Base-by-base conservation (phyloP, 371 early-diverging fungal genomes). In the Coemansia sp. region DNA sequence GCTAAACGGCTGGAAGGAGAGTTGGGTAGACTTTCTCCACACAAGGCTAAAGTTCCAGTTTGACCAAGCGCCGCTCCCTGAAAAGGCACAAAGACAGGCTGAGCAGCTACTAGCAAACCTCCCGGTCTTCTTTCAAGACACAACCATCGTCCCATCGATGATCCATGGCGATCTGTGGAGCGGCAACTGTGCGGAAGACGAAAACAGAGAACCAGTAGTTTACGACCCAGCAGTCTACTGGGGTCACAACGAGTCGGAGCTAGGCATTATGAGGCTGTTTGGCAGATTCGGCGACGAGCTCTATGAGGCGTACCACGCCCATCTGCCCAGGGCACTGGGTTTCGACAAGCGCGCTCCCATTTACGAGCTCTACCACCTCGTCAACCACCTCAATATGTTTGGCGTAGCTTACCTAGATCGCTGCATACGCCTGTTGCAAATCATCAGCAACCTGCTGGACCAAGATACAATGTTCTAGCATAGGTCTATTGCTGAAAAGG, bases 221-320 rank as follows among this genome's bases (percentile, higher is more conserved):
- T 80, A 54, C 31, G 78, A 79, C 31, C 81, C 78, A 31, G 79
- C 79, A 0, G 64, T 40, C 0, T 77, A 69, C 52, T 79, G 64
- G 63, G 79, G 81, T 11, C 80, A 78, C 44, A 55, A 70, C 32
- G 79, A 78, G 50, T 55, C 79, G 2, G 79, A 78, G 46, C 66
- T 80, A n/a, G 62, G 75, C 14, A 80, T 80, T 2, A 80, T 79
- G 78, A 39, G 55, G 12, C 18, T 79, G 55, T 77, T 80, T 77
- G 79, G 79, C 43, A 67, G 79, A 3, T 77, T 58, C 42, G 7
- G 34, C 24, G n/a, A 24, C 2, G 63, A 63, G n/a, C 47, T 66
- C 50, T 77, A 43, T 31, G 60, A 69, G 4, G 69, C 68, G 14
- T 79, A 42, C 14, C 72, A 77, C 32, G 51, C 32, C 24, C 32